Base-by-base conservation (phyloP, 1,284 basidiomycete genomes). In the Papiliotrema fonsecae region DNA sequence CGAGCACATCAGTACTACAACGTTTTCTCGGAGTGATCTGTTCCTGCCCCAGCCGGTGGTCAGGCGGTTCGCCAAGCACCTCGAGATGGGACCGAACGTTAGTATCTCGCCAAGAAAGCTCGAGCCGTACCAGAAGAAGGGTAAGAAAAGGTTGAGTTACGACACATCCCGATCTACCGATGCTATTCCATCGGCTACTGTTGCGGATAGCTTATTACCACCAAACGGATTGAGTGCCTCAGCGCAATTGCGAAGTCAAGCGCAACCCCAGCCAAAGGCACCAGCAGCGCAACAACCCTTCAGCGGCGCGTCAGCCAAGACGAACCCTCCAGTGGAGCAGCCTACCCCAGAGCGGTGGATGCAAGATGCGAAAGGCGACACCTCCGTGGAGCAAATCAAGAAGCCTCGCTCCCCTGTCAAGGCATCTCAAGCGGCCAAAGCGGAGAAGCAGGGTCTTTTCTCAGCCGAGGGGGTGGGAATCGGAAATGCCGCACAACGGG, bases 1-100 rank as follows among this genome's bases (percentile, higher is more conserved):
- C 7, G 80, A 81, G 50, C 81, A 80, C 34, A 82, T 86, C 76
- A 80, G 68, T 41, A 77, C 75, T 24, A 75, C 77, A 34, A 82
- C 83, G 40, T 76, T 87, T 31, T 82, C 82, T 4, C 60, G 87
- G 26, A 84, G 88, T 56, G 84, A 87, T 18, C 70, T 84, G 36
- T 73, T 94, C 34, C 83, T 90, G 62, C 61, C 66, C 5, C 56
- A 57, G 31, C 62, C 61, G 6, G 52, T 62, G 1, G 49, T 55
- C 13, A 54, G 55, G 21, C 67, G 65, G 6, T 64, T 69, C 37
- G 54, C 51, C 3, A 52, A 56, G 35, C 55, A 55, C 6, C 47
- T 50, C 18, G 62, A 60, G 32, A 42, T 51, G 4, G 51, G 60
- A 31, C 62, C 62, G 16, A 48, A 65, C 26, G 59, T 69, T 37